phyloP scores from a whole-genome alignment of 768 basidiomycete genomes.

The Trametes cinnabarina region DNA sequence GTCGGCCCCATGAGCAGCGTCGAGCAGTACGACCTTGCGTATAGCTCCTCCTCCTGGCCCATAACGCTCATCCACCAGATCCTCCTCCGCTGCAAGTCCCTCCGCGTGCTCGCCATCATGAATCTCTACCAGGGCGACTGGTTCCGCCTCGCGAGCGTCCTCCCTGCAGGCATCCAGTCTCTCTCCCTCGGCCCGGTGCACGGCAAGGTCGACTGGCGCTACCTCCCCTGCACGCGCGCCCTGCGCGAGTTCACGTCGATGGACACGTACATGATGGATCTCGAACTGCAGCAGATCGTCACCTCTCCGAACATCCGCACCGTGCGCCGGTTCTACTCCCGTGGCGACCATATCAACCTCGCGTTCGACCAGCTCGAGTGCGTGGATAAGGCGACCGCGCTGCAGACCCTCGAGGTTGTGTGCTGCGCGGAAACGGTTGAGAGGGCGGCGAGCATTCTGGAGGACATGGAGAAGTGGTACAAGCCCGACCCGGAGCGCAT shows the following conservation, averaged over 20 bases:
- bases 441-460: neutral
- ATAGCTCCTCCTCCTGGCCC: conserved; percentile 33
- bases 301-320: conserved; percentile 29
- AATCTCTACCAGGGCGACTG: conserved; percentile 34
- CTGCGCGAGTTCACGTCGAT: conserved; percentile 34
- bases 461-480: neutral
- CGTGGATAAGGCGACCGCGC: conserved; percentile 23
- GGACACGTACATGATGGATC: conserved; percentile 36
- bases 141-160: conserved; percentile 30
- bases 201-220: conserved; percentile 30
- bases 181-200: conserved; percentile 38
- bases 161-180: conserved; percentile 32
- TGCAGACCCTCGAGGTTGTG: conserved; percentile 32
- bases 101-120: conserved; percentile 32
- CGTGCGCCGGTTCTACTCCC: conserved; percentile 30
- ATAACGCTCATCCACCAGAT: conserved; percentile 34
- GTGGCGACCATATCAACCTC: conserved; percentile 15
- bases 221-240: conserved; percentile 23
- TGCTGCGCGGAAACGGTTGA: conserved; percentile 9
- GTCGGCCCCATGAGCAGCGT: neutral
- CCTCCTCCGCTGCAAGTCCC: conserved; percentile 29
- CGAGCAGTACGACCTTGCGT: conserved; percentile 23
- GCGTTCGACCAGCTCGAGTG: conserved; percentile 32
- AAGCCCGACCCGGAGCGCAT: conserved; percentile 9
- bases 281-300: conserved; percentile 34